Conservation (phyloP, 1,284 basidiomycete genomes). For the Puccinia sorghi region DNA sequence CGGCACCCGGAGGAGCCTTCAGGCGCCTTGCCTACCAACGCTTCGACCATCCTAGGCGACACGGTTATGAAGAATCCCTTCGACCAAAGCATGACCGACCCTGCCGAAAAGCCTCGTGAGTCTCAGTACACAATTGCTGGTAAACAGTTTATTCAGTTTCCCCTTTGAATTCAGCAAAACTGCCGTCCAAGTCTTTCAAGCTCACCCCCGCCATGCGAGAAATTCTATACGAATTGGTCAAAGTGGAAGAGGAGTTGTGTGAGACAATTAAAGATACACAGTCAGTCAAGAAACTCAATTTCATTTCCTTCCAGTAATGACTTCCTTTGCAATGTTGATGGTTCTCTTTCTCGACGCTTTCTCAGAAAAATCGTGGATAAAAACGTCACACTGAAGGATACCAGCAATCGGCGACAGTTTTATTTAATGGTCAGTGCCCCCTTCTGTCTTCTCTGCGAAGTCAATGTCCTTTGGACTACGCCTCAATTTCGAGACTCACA, state of each 20-base stretch:
- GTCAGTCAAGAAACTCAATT: background rate
- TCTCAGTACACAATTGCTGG: background rate
- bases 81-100: background rate
- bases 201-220: constrained; percentile 27
- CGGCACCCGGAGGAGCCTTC: background rate
- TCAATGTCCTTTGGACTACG: background rate
- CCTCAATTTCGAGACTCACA: background rate
- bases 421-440: constrained; percentile 32
- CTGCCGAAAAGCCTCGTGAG: constrained; percentile 25
- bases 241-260: constrained; percentile 39
- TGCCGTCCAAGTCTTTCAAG: constrained; percentile 30
- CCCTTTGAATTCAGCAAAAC: constrained; percentile 18
- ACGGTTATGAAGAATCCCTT: constrained; percentile 19
- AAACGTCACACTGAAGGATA: constrained; percentile 43
- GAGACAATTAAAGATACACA: constrained; percentile 45
- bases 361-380: constrained; percentile 44
- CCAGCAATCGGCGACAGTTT: constrained; percentile 37
- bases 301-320: background rate
- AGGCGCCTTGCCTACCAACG: constrained; percentile 33
- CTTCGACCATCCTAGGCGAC: constrained; percentile 39
- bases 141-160: background rate
- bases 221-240: constrained; percentile 40
- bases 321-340: background rate
- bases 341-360: background rate
- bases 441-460: background rate